Conservation (phyloP, 2,329 filamentous ascomycete genomes). For the Cadophora malorum region DNA sequence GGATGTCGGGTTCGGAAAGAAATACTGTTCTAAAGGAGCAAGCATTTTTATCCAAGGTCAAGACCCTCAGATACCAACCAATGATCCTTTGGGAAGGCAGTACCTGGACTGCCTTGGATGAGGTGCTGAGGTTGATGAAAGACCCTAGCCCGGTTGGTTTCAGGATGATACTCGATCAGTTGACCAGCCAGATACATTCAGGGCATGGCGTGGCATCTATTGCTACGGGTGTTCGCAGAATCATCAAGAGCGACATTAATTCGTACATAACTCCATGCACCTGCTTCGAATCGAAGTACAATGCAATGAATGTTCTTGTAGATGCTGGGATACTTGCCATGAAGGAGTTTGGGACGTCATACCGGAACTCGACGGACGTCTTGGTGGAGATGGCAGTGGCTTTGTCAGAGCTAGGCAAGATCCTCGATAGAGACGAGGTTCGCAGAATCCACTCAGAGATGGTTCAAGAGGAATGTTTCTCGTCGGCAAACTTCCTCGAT, state of each 20-base stretch:
- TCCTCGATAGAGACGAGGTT: neutral
- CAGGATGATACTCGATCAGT: slow-evolving; percentile 7
- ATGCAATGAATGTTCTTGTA: slow-evolving; percentile 28
- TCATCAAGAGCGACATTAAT: slow-evolving; percentile 26
- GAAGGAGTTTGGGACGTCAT: neutral
- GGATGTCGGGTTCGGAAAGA: slow-evolving; percentile 18
- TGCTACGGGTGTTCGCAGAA: slow-evolving; percentile 17
- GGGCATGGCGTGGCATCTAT: neutral
- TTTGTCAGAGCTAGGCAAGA: neutral
- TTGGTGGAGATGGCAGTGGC: neutral
- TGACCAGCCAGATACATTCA: neutral
- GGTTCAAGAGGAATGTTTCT: neutral
- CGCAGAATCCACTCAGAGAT: slow-evolving; percentile 4
- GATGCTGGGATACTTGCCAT: slow-evolving; percentile 25
- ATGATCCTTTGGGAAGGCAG: slow-evolving; percentile 11
- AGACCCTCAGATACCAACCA: slow-evolving; percentile 20
- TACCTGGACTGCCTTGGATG: slow-evolving; percentile 26
- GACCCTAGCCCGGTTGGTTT: slow-evolving; percentile 25
- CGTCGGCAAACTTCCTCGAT: neutral
- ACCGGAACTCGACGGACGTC: neutral
- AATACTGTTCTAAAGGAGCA: slow-evolving; percentile 23
- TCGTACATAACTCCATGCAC: slow-evolving; percentile 17
- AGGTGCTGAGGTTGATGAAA: slow-evolving; percentile 27
- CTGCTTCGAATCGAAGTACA: slow-evolving; percentile 31
- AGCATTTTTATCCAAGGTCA: slow-evolving; percentile 28